These are phyloP conservation scores for Ophiocordyceps robertsii DNA, from an alignment of 2,329 filamentous ascomycete species.

Conservation along the genomic window DNA sequence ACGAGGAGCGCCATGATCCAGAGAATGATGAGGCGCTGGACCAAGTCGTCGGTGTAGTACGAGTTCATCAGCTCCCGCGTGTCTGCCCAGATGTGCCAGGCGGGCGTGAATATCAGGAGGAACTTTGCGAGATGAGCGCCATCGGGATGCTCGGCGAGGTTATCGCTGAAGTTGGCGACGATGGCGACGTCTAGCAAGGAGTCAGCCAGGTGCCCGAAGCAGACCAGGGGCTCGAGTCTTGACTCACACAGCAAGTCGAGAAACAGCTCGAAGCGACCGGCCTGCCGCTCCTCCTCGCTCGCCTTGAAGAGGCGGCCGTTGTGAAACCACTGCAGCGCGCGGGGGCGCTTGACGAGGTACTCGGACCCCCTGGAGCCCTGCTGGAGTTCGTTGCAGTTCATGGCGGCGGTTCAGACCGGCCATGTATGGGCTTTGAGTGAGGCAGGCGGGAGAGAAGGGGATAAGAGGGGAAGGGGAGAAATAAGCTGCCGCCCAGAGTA, in stretches of 20 bases:
- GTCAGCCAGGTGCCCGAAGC: too few species aligned
- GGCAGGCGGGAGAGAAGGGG: too few species aligned
- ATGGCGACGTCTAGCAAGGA: conserved; percentile 24
- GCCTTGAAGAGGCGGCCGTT: conserved; percentile 25
- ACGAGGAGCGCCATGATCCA: conserved; percentile 36
- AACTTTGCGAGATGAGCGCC: conserved; percentile 31
- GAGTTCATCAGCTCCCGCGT: conserved; percentile 37
- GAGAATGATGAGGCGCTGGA: conserved; percentile 31
- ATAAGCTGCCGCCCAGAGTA: too few species aligned
- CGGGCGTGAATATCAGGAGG: conserved; percentile 31
- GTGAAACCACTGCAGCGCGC: conserved; percentile 32
- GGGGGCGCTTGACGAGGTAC: conserved; percentile 21
- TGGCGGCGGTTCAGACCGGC: conserved; percentile 4
- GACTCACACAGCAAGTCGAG: conserved; percentile 30
- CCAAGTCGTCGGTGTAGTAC: conserved; percentile 35
- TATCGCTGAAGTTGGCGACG: conserved; percentile 35
- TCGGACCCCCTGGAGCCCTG: conserved; percentile 14
- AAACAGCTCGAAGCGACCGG: conserved; percentile 33
- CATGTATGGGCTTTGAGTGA: too few species aligned
- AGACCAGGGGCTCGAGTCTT: too few species aligned
- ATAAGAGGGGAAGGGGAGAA: too few species aligned
- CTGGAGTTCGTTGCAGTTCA: conserved; percentile 25
- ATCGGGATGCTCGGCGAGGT: conserved; percentile 29
- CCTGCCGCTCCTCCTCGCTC: conserved; percentile 28
- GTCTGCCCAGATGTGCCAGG: conserved; percentile 37